A percentile compares a stretch with the other conserved stretches of the same genome.
Conservation (phyloP, 139 green algal species). For the Diplosphaera chodatii region DNA sequence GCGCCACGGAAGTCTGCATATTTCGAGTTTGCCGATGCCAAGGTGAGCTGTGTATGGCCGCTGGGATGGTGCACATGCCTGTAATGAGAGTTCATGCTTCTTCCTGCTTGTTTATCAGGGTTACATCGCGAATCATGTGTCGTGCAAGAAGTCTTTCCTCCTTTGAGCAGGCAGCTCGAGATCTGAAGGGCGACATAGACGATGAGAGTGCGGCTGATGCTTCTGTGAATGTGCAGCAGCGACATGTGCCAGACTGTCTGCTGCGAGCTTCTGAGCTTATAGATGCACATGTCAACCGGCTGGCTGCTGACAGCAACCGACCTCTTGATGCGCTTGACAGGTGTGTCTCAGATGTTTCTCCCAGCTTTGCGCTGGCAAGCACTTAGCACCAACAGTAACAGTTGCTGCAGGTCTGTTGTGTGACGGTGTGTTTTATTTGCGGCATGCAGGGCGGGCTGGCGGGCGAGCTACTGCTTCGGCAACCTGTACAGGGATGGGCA, state of each 20-base stretch:
- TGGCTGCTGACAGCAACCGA: not conserved
- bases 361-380: too few relatives aligned
- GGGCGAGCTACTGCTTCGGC: constrained; percentile 10
- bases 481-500: constrained; percentile 24
- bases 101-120: not conserved
- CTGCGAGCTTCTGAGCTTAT: constrained; percentile 1
- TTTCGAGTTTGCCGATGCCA: not conserved
- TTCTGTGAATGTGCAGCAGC: constrained; percentile 3
- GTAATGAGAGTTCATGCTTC: too few relatives aligned
- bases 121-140: not conserved
- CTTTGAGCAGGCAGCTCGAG: not conserved
- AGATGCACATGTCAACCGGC: not conserved
- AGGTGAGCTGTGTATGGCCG: constrained; percentile 6
- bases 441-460: constrained; percentile 10
- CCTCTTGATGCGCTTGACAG: not conserved
- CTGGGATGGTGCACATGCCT: too few relatives aligned
- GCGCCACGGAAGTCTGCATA: constrained; percentile 5
- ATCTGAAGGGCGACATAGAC: not conserved
- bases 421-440: too few relatives aligned
- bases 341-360: too few relatives aligned
- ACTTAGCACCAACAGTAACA: too few relatives aligned
- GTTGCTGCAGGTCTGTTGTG: too few relatives aligned
- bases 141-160: too few relatives aligned
- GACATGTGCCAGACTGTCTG: not conserved
- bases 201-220: constrained; percentile 1